Conservation (phyloP, 768 basidiomycete genomes). For the Pisolithus microcarpus region DNA sequence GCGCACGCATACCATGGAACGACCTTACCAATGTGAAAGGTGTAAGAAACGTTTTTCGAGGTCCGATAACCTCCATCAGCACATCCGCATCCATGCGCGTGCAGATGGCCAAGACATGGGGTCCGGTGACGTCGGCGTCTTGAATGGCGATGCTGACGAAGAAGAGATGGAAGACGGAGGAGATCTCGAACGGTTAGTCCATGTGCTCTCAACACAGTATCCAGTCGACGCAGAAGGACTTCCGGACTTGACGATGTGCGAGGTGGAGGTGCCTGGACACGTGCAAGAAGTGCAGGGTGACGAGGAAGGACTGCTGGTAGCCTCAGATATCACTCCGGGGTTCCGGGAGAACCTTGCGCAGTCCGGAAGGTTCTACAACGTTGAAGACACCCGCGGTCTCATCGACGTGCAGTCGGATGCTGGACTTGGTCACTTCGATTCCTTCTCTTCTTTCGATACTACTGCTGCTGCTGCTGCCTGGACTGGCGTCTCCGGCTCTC, state of each 20-base stretch:
- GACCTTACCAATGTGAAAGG: conserved; percentile 66
- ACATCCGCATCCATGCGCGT: conserved; percentile 66
- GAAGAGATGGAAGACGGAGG: conserved; percentile 29
- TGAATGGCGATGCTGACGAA: conserved; percentile 28
- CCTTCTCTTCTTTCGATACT: conserved; percentile 18
- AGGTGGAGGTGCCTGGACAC: conserved; percentile 51
- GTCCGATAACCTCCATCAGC: conserved; percentile 85
- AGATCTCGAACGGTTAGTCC: conserved; percentile 13
- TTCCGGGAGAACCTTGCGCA: conserved; percentile 12
- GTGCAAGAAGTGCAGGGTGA: conserved; percentile 52
- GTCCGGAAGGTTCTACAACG: conserved; percentile 21
- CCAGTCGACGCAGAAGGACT: conserved; percentile 22
- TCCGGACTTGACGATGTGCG: conserved; percentile 49
- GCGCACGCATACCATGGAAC: conserved; percentile 84
- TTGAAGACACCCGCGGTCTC: conserved; percentile 11
- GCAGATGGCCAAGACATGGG: conserved; percentile 24
- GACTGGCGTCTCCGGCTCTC: conserved; percentile 13
- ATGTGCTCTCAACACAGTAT: conserved; percentile 19
- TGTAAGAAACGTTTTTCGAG: conserved; percentile 83
- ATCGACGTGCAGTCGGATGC: conserved; percentile 13
- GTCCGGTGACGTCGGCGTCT: conserved; percentile 21
- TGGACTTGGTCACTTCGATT: conserved; percentile 15
- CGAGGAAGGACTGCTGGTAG: conserved; percentile 48
- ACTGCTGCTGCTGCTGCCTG: conserved; percentile 21
- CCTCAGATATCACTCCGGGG: conserved; percentile 12